Percentiles rank a stretch among this genome's conserved stretches.
These are phyloP conservation scores for Lasiodiplodia gonubiensis DNA, from an alignment of 2,329 filamentous ascomycete genomes.

Conservation along the genomic window DNA sequence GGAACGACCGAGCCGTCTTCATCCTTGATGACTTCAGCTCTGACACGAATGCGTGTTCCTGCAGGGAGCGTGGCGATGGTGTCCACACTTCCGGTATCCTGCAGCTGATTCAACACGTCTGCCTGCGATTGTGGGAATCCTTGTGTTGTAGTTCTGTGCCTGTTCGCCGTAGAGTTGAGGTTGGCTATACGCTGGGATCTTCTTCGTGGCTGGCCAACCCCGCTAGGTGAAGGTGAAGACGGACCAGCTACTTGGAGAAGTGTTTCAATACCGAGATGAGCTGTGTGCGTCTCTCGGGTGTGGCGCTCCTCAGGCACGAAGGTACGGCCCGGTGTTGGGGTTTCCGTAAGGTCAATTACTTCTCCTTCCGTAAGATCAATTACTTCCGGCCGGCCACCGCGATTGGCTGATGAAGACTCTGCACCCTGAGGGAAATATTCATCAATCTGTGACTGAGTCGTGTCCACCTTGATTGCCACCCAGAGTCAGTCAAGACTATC, in stretches of 20 bases:
- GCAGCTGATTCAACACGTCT: background rate
- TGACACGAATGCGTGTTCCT: slow-evolving; percentile 3
- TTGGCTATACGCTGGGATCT: slow-evolving; percentile 11
- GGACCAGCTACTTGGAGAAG: background rate
- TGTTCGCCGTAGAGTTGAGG: background rate
- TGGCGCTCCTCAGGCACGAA: background rate
- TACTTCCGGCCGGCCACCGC: background rate
- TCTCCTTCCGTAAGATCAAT: background rate
- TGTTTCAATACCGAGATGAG: background rate
- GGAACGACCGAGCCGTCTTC: background rate
- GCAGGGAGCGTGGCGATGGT: background rate
- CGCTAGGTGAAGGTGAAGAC: background rate
- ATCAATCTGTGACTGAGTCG: background rate
- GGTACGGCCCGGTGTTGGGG: background rate
- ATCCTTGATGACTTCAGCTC: slow-evolving; percentile 5
- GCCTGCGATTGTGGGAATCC: background rate
- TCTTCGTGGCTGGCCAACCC: background rate
- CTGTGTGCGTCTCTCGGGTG: background rate
- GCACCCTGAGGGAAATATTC: background rate
- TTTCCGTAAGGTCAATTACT: background rate
- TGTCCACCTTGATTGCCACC: background rate
- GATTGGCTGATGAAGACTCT: background rate
- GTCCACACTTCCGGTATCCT: background rate
- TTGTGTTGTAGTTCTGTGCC: background rate
- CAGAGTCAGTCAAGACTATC: background rate